These are phyloP conservation scores for Rhizopus stolonifer DNA, from an alignment of 371 early-diverging fungal genomes.

Conservation along the genomic window DNA sequence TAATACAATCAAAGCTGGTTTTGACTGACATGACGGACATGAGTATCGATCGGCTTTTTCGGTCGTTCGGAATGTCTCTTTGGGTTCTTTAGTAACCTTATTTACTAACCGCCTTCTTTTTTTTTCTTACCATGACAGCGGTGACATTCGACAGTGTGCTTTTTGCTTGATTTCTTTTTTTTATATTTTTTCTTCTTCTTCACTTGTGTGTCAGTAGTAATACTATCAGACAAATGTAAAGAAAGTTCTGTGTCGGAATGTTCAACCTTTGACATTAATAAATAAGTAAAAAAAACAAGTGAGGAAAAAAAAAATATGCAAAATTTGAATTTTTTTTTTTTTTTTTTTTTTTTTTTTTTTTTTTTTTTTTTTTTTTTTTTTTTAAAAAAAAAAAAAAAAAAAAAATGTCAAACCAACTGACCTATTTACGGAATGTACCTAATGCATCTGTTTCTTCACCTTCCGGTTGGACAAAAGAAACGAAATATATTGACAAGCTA, in stretches of 20 bases:
- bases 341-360: constrained; percentile 6
- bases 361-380: not conserved
- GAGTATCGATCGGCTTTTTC: constrained; percentile 8
- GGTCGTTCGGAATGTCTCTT: not conserved
- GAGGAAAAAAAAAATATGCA: not conserved
- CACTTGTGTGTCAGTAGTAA: constrained; percentile 28
- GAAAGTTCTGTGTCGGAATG: constrained; percentile 26
- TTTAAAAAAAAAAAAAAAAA: not conserved
- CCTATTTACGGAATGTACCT: constrained; percentile 27
- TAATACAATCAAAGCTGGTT: constrained; percentile 4
- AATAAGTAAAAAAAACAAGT: not conserved
- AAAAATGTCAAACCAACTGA: constrained; percentile 4
- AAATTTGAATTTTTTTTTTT: not conserved
- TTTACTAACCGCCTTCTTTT: not conserved
- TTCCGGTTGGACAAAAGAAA: constrained; percentile 48
- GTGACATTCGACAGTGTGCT: constrained; percentile 60
- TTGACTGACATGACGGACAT: constrained; percentile 4
- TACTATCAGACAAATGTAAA: constrained; percentile 35
- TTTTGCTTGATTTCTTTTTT: constrained; percentile 19
- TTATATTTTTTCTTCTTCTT: constrained; percentile 11
- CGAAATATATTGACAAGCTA: constrained; percentile 45
- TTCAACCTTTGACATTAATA: not conserved
- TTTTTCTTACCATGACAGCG: constrained; percentile 51
- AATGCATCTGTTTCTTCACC: constrained; percentile 30
- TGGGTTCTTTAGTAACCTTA: not conserved